Percentiles rank a stretch among this genome's conserved stretches.
These are phyloP conservation scores for Globisporangium uncinulatum DNA, from an alignment of 352 stramenopile genomes.

Conservation along the genomic window DNA sequence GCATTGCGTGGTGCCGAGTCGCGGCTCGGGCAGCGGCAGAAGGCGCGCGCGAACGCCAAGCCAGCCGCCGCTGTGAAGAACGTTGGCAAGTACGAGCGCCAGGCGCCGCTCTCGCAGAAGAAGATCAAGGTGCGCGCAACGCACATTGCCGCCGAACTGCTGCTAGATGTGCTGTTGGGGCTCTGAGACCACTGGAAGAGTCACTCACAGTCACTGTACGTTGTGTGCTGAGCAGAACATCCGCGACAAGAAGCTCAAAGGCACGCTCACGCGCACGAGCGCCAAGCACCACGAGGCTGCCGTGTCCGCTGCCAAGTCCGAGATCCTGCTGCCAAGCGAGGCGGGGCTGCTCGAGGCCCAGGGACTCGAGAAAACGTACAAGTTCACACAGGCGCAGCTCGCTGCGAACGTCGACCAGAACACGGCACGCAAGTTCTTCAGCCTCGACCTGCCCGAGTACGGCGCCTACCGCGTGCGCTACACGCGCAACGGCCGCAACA, in stretches of 20 bases:
- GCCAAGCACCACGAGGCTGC: slow-evolving; percentile 85
- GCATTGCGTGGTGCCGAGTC: slow-evolving; percentile 53
- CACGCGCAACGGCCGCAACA: slow-evolving; percentile 94
- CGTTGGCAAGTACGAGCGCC: slow-evolving; percentile 69
- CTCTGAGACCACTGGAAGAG: too few relatives aligned
- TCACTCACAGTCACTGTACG: too few relatives aligned
- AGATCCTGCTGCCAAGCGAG: slow-evolving; percentile 88
- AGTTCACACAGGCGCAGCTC: slow-evolving; percentile 91
- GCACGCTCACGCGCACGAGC: slow-evolving; percentile 53
- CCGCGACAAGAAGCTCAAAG: slow-evolving; percentile 88
- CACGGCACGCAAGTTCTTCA: slow-evolving; percentile 94
- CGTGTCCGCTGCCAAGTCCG: slow-evolving; percentile 80
- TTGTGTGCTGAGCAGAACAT: slow-evolving; percentile 28
- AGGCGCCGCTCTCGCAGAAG: slow-evolving; percentile 43
- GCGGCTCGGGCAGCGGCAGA: slow-evolving; percentile 37
- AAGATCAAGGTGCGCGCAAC: slow-evolving; percentile 35
- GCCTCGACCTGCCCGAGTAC: slow-evolving; percentile 90
- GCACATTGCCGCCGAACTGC: too few relatives aligned
- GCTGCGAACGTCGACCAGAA: slow-evolving; percentile 89
- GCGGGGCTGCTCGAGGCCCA: slow-evolving; percentile 90
- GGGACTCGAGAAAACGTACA: slow-evolving; percentile 95
- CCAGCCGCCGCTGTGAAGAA: slow-evolving; percentile 42
- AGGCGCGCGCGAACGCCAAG: slow-evolving; percentile 13
- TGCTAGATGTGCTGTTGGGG: background rate
- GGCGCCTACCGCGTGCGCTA: slow-evolving; percentile 93